phyloP scores from a whole-genome alignment of 78 protist species.

The Planoprotostelium fungivorum region DNA sequence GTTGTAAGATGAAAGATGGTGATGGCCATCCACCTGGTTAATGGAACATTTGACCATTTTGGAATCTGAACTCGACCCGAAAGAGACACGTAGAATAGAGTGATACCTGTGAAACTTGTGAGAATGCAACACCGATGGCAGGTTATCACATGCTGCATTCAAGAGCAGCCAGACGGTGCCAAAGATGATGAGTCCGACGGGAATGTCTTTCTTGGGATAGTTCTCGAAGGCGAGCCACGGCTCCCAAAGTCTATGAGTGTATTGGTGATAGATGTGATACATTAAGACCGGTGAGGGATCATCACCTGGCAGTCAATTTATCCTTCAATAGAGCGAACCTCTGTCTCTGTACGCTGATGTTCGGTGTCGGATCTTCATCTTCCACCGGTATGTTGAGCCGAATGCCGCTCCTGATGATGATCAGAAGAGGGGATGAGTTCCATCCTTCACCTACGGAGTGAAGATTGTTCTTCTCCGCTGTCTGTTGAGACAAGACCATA shows the following conservation, averaged over 20 bases:
- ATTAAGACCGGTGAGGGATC: too few relatives aligned
- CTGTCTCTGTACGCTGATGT: too few relatives aligned
- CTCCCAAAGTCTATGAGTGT: neutral
- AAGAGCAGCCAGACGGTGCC: neutral
- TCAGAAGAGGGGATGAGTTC: too few relatives aligned
- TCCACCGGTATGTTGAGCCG: too few relatives aligned
- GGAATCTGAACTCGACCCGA: neutral
- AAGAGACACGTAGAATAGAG: neutral
- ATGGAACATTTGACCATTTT: neutral
- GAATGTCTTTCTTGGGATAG: neutral
- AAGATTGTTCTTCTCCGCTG: too few relatives aligned
- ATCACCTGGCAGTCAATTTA: too few relatives aligned
- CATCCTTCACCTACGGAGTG: too few relatives aligned
- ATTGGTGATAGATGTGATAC: too few relatives aligned
- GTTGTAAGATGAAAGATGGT: neutral
- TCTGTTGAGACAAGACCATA: too few relatives aligned
- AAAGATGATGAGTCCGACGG: neutral
- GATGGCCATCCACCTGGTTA: neutral
- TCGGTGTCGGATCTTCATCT: too few relatives aligned
- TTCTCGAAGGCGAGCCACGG: neutral
- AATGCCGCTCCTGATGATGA: too few relatives aligned
- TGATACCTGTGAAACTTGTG: neutral
- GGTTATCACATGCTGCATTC: neutral
- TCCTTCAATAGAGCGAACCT: too few relatives aligned
- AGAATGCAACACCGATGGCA: neutral